Percentiles rank a stretch among this genome's conserved stretches.
Conservation (phyloP, 768 basidiomycete genomes). For the Podaxis sp. region DNA sequence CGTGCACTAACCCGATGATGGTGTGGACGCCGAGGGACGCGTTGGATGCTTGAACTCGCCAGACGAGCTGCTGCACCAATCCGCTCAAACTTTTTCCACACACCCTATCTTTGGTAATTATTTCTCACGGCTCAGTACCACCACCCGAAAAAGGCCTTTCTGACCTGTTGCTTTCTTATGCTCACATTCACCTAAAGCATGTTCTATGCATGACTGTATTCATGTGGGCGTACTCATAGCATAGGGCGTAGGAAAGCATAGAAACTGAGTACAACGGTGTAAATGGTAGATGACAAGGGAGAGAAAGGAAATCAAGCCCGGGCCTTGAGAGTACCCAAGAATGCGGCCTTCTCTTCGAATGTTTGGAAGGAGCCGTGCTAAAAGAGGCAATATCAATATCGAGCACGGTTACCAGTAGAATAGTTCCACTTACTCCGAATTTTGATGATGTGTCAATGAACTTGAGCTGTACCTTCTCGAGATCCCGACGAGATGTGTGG, state of each 20-base stretch:
- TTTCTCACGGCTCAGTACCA: not conserved
- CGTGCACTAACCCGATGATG: slow-evolving; percentile 10
- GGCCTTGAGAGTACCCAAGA: slow-evolving; percentile 89
- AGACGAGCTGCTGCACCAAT: not conserved
- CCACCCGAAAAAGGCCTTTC: not conserved
- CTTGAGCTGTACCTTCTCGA: slow-evolving; percentile 98
- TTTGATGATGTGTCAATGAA: slow-evolving; percentile 99
- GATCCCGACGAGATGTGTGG: slow-evolving; percentile 91
- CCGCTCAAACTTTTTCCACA: slow-evolving; percentile 23
- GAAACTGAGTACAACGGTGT: slow-evolving; percentile 24
- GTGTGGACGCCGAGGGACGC: slow-evolving; percentile 31
- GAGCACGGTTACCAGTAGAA: not conserved
- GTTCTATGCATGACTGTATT: slow-evolving; percentile 4
- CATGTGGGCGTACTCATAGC: slow-evolving; percentile 12
- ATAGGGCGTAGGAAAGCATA: slow-evolving; percentile 14
- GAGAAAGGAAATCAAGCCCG: slow-evolving; percentile 51
- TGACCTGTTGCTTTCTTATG: not conserved
- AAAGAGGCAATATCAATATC: slow-evolving; percentile 12
- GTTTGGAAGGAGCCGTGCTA: slow-evolving; percentile 98
- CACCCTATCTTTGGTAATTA: not conserved
- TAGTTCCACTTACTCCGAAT: slow-evolving; percentile 71
- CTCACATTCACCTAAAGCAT: slow-evolving; percentile 1
- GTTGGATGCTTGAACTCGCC: slow-evolving; percentile 19
- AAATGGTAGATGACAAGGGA: slow-evolving; percentile 37
- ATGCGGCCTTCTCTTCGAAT: slow-evolving; percentile 92